Conservation (phyloP, 2,329 filamentous ascomycete species). For the Fusarium sp. region DNA sequence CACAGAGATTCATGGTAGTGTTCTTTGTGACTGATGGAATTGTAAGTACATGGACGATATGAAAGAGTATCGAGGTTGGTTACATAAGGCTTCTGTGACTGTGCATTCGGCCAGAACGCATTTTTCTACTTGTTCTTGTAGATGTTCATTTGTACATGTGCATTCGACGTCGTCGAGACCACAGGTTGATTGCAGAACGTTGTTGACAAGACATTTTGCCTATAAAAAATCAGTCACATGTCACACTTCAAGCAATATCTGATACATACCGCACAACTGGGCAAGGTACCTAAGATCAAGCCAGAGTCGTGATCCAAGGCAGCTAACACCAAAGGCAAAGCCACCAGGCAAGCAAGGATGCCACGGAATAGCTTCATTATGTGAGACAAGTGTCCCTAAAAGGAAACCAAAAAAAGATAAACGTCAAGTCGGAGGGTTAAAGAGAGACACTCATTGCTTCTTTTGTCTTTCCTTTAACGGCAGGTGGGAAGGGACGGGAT, state of each 20-base stretch:
- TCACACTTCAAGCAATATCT: too few relatives aligned
- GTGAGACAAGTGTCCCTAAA: too few relatives aligned
- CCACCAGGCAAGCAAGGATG: neutral
- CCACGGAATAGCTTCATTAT: neutral
- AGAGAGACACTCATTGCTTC: neutral
- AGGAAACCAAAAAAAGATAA: too few relatives aligned
- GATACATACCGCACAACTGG: neutral
- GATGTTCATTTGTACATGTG: neutral
- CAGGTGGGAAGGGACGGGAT: neutral
- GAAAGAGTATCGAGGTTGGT: accelerated
- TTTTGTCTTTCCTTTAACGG: neutral
- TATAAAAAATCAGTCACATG: too few relatives aligned
- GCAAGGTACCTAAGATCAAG: neutral
- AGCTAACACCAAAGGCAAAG: neutral
- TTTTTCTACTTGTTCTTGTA: neutral
- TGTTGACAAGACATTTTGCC: neutral
- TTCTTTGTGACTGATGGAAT: constrained; percentile 40
- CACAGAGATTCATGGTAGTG: constrained; percentile 44
- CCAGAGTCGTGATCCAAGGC: neutral
- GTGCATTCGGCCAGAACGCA: neutral
- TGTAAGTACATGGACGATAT: neutral
- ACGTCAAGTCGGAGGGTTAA: neutral
- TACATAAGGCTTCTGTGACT: neutral
- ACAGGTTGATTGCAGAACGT: neutral
- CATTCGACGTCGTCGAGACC: neutral